Evolutionary conservation across 106 monocot species (phyloP).

Genomic region (Hemerocallis citrina): DNA sequence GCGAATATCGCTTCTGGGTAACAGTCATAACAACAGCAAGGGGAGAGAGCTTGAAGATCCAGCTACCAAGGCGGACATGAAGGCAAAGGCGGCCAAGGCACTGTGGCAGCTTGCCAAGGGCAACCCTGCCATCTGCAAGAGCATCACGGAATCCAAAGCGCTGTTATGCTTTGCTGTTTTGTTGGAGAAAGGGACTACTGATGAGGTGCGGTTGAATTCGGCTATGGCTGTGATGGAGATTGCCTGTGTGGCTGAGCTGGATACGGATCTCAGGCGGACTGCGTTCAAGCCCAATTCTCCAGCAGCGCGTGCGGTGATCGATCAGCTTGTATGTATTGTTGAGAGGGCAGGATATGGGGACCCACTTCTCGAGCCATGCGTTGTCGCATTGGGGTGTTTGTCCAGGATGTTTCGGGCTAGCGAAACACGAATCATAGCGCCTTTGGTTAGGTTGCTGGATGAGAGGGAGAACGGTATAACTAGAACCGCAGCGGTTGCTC

Average conservation of each 20-base stretch:
- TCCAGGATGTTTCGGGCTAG: constrained; percentile 76
- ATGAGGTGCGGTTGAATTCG: constrained; percentile 63
- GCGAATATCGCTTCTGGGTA: neutral
- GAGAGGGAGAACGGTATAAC: constrained; percentile 41
- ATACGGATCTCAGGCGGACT: constrained; percentile 54
- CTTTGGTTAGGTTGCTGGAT: constrained; percentile 65
- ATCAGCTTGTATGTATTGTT: constrained; percentile 56
- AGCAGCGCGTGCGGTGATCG: constrained; percentile 67
- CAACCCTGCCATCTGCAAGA: constrained; percentile 62
- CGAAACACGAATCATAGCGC: constrained; percentile 67
- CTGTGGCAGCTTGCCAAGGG: constrained; percentile 51
- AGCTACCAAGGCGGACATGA: constrained; percentile 54
- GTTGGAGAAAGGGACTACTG: constrained; percentile 61
- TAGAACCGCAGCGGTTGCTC: constrained; percentile 38
- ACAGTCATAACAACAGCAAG: constrained; percentile 1
- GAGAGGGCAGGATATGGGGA: constrained; percentile 53
- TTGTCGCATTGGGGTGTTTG: constrained; percentile 58
- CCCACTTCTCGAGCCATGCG: constrained; percentile 51
- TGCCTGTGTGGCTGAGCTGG: constrained; percentile 52
- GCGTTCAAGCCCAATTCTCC: constrained; percentile 86
- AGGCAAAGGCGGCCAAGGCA: constrained; percentile 46
- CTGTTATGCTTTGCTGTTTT: constrained; percentile 84
- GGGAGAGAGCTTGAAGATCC: constrained; percentile 65
- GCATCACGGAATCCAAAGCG: constrained; percentile 83
- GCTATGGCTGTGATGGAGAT: constrained; percentile 85